Evolutionary conservation across 345 rosid species (phyloP).

Genomic region (Populus euphratica): DNA sequence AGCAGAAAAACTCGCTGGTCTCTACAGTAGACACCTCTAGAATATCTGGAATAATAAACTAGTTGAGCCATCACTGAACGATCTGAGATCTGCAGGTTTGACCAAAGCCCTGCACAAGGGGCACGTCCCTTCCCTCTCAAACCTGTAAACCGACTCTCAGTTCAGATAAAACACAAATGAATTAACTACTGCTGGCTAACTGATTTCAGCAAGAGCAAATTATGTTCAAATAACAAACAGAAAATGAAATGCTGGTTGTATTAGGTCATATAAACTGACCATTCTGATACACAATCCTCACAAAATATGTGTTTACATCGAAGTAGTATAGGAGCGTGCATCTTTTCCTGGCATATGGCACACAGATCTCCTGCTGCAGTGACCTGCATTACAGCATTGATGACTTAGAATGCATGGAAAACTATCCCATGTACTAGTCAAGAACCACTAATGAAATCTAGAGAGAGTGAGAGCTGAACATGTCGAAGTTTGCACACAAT

Average conservation of each 20-base stretch:
- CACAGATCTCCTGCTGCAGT: conserved; percentile 91
- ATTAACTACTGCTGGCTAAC: not conserved
- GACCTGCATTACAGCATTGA: conserved; percentile 50
- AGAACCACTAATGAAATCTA: not conserved
- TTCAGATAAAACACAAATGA: conserved; percentile 2
- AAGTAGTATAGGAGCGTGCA: conserved; percentile 92
- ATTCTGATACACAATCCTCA: conserved; percentile 97
- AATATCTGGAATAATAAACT: conserved; percentile 93
- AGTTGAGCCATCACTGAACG: conserved; percentile 95
- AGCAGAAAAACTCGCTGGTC: conserved; percentile 8
- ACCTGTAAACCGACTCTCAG: conserved; percentile 53
- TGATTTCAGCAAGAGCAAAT: not conserved
- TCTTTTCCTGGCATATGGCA: conserved; percentile 98
- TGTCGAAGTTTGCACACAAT: no score
- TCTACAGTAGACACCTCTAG: conserved; percentile 31
- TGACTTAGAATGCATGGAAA: conserved; percentile 1
- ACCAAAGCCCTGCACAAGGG: conserved; percentile 97
- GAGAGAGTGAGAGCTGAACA: not conserved
- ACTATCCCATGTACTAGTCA: not conserved
- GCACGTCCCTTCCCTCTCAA: conserved; percentile 97
- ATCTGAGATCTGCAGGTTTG: conserved; percentile 85
- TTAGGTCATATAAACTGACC: conserved; percentile 44
- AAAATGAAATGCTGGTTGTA: not conserved
- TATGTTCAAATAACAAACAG: not conserved
- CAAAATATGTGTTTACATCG: conserved; percentile 96